Percentiles rank a stretch among this genome's conserved stretches.
These are phyloP conservation scores for Hippophae rhamnoides DNA, from an alignment of 306 rosid species.

Conservation along the genomic window DNA sequence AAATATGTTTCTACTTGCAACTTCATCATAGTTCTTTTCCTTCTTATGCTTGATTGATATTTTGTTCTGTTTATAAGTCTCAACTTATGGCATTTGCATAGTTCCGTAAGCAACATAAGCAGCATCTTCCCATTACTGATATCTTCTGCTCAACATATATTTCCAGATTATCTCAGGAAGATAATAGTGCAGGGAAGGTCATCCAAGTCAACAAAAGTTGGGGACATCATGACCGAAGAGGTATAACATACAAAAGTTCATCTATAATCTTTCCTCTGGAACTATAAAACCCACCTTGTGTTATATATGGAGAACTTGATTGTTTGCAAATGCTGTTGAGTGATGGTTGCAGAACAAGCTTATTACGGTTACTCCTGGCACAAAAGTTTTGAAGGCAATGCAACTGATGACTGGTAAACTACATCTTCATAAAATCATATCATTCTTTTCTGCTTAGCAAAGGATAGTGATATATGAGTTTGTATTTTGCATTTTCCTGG, in stretches of 20 bases:
- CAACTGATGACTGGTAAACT: constrained; percentile 91
- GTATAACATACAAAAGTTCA: constrained; percentile 24
- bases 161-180: constrained; percentile 88
- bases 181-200: constrained; percentile 98
- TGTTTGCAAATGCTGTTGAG: constrained; percentile 9
- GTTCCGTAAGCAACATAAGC: too few species aligned
- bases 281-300: background rate
- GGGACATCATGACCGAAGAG: constrained; percentile 99
- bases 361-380: constrained; percentile 79
- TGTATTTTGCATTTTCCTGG: constrained; percentile 10
- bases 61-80: too few species aligned
- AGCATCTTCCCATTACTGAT: background rate
- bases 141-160: constrained; percentile 4
- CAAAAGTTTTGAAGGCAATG: constrained; percentile 86
- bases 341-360: constrained; percentile 71
- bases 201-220: constrained; percentile 95
- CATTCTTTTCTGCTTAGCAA: too few species aligned
- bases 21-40: too few species aligned
- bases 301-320: background rate
- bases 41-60: too few species aligned
- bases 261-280: background rate
- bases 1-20: too few species aligned
- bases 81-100: too few species aligned
- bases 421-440: background rate
- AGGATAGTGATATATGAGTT: background rate